Percentiles rank a stretch among this genome's conserved stretches.
These are phyloP conservation scores for Chaetomiaceae sp. DNA, from an alignment of 2,329 filamentous ascomycete species.

Conservation along the genomic window DNA sequence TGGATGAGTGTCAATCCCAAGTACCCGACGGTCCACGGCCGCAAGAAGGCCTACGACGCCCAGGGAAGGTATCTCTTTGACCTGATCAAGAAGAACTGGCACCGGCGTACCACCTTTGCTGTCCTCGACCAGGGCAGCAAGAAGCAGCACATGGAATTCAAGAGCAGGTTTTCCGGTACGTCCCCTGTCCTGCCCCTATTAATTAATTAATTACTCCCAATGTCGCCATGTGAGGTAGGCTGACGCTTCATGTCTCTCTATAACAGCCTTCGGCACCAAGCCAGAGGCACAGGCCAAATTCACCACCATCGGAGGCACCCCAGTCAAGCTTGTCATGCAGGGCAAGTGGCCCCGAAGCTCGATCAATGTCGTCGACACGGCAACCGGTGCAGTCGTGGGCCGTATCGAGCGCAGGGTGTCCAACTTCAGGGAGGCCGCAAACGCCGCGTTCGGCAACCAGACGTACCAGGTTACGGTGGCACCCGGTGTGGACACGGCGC, in stretches of 20 bases:
- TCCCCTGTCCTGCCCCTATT: constrained; percentile 17
- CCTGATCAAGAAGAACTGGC: constrained; percentile 49
- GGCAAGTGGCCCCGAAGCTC: constrained; percentile 56
- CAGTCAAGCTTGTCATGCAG: constrained; percentile 50
- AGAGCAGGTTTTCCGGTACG: constrained; percentile 50
- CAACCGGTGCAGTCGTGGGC: constrained; percentile 49
- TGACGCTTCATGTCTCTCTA: neutral
- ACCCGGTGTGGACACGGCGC: constrained; percentile 60
- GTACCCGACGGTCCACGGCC: constrained; percentile 47
- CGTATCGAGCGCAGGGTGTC: constrained; percentile 56
- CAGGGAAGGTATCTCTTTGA: constrained; percentile 53
- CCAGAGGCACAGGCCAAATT: constrained; percentile 56
- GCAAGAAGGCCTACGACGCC: constrained; percentile 54
- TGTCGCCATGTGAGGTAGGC: too few species aligned
- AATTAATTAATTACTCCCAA: constrained; percentile 1
- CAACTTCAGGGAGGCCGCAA: constrained; percentile 40
- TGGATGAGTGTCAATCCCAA: constrained; percentile 55
- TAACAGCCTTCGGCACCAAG: neutral
- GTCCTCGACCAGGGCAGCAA: constrained; percentile 40
- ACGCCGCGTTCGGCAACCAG: constrained; percentile 58
- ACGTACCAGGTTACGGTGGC: constrained; percentile 62
- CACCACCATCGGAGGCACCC: constrained; percentile 41
- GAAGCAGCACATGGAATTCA: constrained; percentile 50
- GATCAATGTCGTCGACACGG: constrained; percentile 54
- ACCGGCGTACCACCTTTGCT: constrained; percentile 49